Percentiles rank a stretch among this genome's conserved stretches.
Evolutionary conservation across 2,329 filamentous ascomycete species (phyloP).

Genomic region (Hortaea werneckii): DNA sequence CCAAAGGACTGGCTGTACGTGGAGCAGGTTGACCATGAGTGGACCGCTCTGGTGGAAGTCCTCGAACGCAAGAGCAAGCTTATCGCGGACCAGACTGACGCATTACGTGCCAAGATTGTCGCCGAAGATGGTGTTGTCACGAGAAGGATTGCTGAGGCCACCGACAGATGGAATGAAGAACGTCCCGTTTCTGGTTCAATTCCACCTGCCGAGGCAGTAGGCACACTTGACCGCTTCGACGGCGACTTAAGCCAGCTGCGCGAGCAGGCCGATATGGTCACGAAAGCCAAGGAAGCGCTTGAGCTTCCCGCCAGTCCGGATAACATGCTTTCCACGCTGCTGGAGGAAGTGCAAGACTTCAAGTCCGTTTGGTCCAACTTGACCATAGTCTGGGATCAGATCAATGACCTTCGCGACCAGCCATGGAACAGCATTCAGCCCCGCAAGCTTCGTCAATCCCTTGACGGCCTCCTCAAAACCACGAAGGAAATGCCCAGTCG

Average conservation of each 20-base stretch:
- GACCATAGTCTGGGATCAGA: conserved; percentile 89
- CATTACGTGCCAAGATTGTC: conserved; percentile 83
- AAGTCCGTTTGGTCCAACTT: conserved; percentile 96
- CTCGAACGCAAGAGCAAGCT: conserved; percentile 87
- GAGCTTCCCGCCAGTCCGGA: conserved; percentile 74
- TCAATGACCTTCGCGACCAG: conserved; percentile 85
- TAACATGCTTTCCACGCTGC: conserved; percentile 68
- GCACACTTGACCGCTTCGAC: conserved; percentile 74
- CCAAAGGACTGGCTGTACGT: conserved; percentile 90
- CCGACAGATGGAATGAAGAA: conserved; percentile 83
- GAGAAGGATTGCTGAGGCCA: conserved; percentile 78
- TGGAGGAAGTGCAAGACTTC: conserved; percentile 97
- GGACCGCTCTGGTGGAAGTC: conserved; percentile 86
- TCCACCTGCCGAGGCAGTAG: conserved; percentile 76
- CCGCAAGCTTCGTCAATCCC: conserved; percentile 76
- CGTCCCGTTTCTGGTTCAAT: conserved; percentile 95
- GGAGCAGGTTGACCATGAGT: conserved; percentile 92
- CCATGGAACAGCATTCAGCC: conserved; percentile 95
- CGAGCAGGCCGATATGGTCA: conserved; percentile 83
- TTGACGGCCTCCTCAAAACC: conserved; percentile 91
- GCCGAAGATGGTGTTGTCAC: conserved; percentile 87
- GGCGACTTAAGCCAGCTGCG: conserved; percentile 73
- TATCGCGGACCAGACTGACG: conserved; percentile 92
- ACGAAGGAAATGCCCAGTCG: conserved; percentile 98
- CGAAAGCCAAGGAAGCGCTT: conserved; percentile 91